Base-by-base conservation (phyloP, 441 rosid species). In the Capsella rubella region DNA sequence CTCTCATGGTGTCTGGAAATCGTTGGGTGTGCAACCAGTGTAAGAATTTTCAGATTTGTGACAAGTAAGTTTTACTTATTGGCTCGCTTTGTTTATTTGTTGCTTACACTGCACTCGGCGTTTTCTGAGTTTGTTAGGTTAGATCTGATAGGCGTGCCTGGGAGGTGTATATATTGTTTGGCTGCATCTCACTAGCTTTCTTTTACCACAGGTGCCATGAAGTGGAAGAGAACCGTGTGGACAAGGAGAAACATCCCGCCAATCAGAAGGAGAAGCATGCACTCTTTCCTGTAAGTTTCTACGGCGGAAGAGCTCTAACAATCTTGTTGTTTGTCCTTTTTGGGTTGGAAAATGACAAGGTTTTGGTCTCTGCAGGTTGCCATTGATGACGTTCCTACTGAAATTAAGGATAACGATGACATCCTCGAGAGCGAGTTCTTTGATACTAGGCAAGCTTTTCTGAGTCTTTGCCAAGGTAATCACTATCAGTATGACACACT, bases 401-500 rank as follows among this genome's bases (percentile, higher is more conserved):
- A 91, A 47, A 93, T 96, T 42, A 91, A 84, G 79, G 99, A 95
- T 82, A 84, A 76, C 71, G 99, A 95, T 78, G 98, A 82, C 71
- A 92, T 92, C 79, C 96, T 93, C 10, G 98, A 93, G 87, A 93
- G 97, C 65, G 99, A 95, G 76, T 95, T 93, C 80, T 95, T 95
- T 76, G 98, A 95, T 69, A 95, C 98, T 39, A 91, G 98, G 79
- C 98, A 95, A 73, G 98, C 99, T 75, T 95, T 95, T 81, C 76
- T 95, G 79, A 95, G 95, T 86, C 95, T 95, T 25, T 95, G 99
- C 83, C 99, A 95, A 82, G 99, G 96, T 68, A 95, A 93, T 81
- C 97, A 92, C 82, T 94, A 94, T 82, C 99, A 94, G 78, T 94
- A 87, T 74, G 99, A 94, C 72, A 94, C 99, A 61, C 71, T 94